Base-by-base conservation (phyloP, 2,329 filamentous ascomycete genomes). In the Exophiala dermatitidis region DNA sequence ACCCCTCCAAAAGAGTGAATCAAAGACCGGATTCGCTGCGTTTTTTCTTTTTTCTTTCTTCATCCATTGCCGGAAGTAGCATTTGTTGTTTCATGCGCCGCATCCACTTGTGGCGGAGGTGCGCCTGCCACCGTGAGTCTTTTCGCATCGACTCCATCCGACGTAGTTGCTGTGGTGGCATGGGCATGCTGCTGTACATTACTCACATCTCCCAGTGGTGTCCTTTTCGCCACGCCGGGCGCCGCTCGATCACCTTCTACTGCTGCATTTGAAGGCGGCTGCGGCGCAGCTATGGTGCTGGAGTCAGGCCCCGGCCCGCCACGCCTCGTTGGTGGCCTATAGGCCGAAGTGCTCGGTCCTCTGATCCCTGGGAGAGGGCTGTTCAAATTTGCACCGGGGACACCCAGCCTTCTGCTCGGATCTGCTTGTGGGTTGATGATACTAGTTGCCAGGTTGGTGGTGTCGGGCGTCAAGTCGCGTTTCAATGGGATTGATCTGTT, bases 401-500 rank as follows among this genome's bases (percentile, higher is more conserved):
- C 53, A 29, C 57, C 59, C n/a, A 58, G 45, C 32, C 50, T 53
- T 36, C 57, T 50, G 4, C 43, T 32, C 31, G 44, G 54, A 28
- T 58, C 57, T 3, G 54, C 33, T 19, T 56, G 47, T 9, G 56
- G 59, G 37, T 56, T 59, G 44, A 59, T 54, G 32, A 58, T 42
- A 29, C 54, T 53, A 12, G 50, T 47, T 12, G 47, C 31, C 5
- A 55, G 65, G 7, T 64, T 54, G 32, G 59, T 64, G 32, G 65
- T 69, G 1, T 66, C 48, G 19, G 65, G 62, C n/a, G 67, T 53
- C 38, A 57, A 42, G 48, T 52, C 56, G 57, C 77, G 79, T 3
- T 77, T 78, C 1, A 95, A 72, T 0, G 90, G 88, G 48, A 85
- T 84, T 3, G 86, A 90, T 48, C 81, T 84, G 26, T 73, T 82